Base-by-base conservation (phyloP, 345 rosid species). In the Camelina sativa region DNA sequence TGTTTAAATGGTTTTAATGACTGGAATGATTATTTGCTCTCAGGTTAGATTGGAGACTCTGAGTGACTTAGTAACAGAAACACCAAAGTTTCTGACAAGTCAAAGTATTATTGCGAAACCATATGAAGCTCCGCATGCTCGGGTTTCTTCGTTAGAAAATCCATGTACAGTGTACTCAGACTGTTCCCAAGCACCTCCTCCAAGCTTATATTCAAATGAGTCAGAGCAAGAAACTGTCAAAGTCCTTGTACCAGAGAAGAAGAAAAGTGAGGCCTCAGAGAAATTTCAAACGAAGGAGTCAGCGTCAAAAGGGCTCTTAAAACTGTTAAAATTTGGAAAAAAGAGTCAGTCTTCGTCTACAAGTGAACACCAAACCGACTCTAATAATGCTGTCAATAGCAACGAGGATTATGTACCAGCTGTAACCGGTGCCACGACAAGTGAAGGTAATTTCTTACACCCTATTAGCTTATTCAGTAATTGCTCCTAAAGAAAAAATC, bases 91-190 rank as follows among this genome's bases (percentile, higher is more conserved):
- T 74, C 71, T 72, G 32, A 74, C 86, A 65, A 83, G 74, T 59
- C 74, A 71, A 16, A 53, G 47, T 60, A 60, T 51, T 76, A 63
- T 70, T 70, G 86, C 84, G 70, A 90, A 83, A 78, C 82, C 89
- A 67, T 85, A 86, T 82, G 83, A 79, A 72, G 86, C 97, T 55
- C 92, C 97, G 15, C 80, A 77, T 82, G 97, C 93, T 75, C 85
- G 91, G 12, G 80, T 83, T 74, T 92, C 97, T 79, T 95, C 93
- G 71, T 55, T 89, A 60, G 93, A 92, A 82, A 84, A 89, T 76
- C 86, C 92, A 55, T 74, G 84, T 62, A 86, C 87, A 47, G 66
- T 58, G 65, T 81, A 85, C 64, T 80, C 85, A 2, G 90, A 85
- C 53, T 81, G 76, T 75, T 86, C 87, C 47, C 83, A 80, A 86